Evolutionary conservation across 2,329 filamentous ascomycete species (phyloP), one percentile per base, ranked within the genome.

Genomic region (Mariannaea elegans): DNA sequence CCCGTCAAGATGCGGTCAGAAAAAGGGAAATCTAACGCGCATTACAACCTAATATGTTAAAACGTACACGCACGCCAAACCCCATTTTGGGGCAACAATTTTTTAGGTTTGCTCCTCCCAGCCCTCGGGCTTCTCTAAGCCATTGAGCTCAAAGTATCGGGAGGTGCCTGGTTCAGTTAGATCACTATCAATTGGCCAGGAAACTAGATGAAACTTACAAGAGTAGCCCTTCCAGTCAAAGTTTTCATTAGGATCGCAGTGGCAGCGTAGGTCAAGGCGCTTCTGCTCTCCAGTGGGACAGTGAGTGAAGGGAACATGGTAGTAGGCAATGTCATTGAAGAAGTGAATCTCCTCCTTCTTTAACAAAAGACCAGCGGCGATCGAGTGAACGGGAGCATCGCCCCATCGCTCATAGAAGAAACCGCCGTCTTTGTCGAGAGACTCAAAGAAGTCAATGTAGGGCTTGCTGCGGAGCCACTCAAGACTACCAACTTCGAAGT

Each of bases 391-490:
- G 0, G 95, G 95, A 6, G 95, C 95, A 78, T 99, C 94, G 61
- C 94, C 94, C 94, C 94, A 99, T 71, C 94, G 90, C 80, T 99
- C 95, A 77, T 98, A 98, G 84, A 97, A 98, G 86, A 99, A 99
- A 64, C 95, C 95, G 65, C 95, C 95, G 52, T 97, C 93, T 68
- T 87, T 82, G 77, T 99, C 95, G 27, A 99, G 87, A 6, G 88
- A 85, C 49, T 94, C 87, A 73, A 99, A 99, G 81, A 88, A 99
- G 78, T 98, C 94, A 42, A 90, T 80, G 79, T 99, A 99, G 19
- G 91, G 85, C 75, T 94, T 83, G 66, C 92, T 95, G 65, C 95
- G 90, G 54, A 99, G 87, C 93, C 95, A 99, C 72, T 96, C 87
- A 36, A 99, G 84, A 78, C 90, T 96, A 65, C 94, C 95, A 68